Base-by-base conservation (phyloP, 2,329 filamentous ascomycete species). In the Ambrosiella cleistominuta region DNA sequence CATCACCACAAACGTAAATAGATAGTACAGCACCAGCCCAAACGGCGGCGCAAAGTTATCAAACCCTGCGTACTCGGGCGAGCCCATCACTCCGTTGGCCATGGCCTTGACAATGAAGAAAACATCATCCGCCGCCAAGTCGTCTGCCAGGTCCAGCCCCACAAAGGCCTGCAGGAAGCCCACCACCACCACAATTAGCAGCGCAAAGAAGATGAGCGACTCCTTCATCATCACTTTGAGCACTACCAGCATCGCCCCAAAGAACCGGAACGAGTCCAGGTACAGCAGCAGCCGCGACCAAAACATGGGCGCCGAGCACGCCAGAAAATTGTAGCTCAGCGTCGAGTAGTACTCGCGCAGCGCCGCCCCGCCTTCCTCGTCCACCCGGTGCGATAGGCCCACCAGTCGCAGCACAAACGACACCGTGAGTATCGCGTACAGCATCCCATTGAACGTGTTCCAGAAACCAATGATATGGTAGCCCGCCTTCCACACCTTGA, bases 1-100 rank as follows among this genome's bases (percentile, higher is more conserved):
- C 85, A 95, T 96, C 66, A 98, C 86, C 44, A 97, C 83, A 66
- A 98, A 98, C 15, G 91, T 95, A 70, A 96, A 98, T 67, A 94
- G 80, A 73, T 98, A 98, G 74, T 98, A 98, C 8, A 98, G 82
- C 38, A 96, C 86, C 55, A 95, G 79, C 7, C 93, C 93, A 68
- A 96, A 98, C 0, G 93, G 93, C 11, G 86, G 89, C 19, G 86
- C 87, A 67, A 97, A 98, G 27, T 83, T 78, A 63, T 96, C 89
- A 66, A 97, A 97, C 0, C 85, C 86, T 4, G 70, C 75, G 65
- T 98, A 97, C 63, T 97, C 90, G 0, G 93, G 93, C 54, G 82
- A 87, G 68, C 90, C 86, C 82, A 98, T 88, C 57, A 98, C 78
- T 4, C 86, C 88, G 64, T 95, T 96, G 19, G 86, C 76, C 88